Evolutionary conservation across 768 basidiomycete species (phyloP), one percentile per base, ranked within the genome.

Genomic region (Hericium coralloides): DNA sequence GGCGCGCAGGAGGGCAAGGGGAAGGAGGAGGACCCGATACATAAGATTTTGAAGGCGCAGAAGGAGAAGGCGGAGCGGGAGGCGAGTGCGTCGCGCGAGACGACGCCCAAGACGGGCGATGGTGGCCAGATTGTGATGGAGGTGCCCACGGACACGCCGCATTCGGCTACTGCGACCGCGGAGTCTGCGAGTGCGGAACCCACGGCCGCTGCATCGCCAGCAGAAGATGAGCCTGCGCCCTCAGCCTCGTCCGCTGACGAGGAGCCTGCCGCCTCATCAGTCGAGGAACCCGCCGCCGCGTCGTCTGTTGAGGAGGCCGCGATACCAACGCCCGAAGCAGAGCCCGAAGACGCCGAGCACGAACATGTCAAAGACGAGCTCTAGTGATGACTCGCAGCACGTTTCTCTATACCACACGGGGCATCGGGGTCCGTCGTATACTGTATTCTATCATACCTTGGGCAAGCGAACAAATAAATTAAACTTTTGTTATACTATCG

Each of bases 1-100:
- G 52, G 31, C 36, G 38, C 52, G 48, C 48, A 39, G 45, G 49
- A 20, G 22, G 55, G 60, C 49, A 56, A 52, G 54, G 59, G 55
- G 20, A 54, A 59, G 50, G 56, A 56, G n/a, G 69, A 70, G 49
- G 64, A 67, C 51, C 64, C 62, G 49, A 66, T 68, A 18, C 60
- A 64, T 18, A 64, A 61, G 53, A 67, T 64, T 14, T 53, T 67
- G 22, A 66, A 67, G 59, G 55, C 61, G 14, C 65, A 67, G 50
- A 54, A 63, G 52, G 66, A 66, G 62, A 63, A 63, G 25, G 60
- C 60, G 36, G 59, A 56, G 52, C 57, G 58, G 55, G 60, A 60
- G 56, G 56, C 63, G 41, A 41, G 49, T 15, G 55, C 64, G 53
- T 48, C 43, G 37, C 59, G 52, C 25, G 60, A 61, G 55, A 23